Conservation (phyloP, 768 basidiomycete genomes). For the Lactarius vividus region DNA sequence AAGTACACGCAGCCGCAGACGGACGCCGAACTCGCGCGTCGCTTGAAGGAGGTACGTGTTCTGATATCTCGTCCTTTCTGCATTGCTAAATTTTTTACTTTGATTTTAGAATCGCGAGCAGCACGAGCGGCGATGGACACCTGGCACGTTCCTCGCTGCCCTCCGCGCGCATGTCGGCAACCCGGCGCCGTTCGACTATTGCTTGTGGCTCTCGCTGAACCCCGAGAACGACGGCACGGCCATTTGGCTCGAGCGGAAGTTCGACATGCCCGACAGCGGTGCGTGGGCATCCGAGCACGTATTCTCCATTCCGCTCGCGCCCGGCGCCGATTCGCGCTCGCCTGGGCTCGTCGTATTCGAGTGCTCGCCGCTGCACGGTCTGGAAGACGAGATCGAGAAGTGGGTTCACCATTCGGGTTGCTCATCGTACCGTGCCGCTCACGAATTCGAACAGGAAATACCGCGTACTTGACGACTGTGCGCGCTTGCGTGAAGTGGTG, state of each 20-base stretch:
- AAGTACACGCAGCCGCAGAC: slow-evolving; percentile 54
- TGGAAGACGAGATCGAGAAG: slow-evolving; percentile 66
- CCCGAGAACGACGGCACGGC: slow-evolving; percentile 71
- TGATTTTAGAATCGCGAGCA: slow-evolving; percentile 62
- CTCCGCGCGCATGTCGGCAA: slow-evolving; percentile 42
- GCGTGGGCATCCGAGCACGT: slow-evolving; percentile 56
- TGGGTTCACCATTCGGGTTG: slow-evolving; percentile 31
- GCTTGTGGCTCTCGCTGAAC: slow-evolving; percentile 73
- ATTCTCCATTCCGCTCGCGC: slow-evolving; percentile 56
- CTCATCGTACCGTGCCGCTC: neutral
- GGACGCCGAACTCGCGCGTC: slow-evolving; percentile 62
- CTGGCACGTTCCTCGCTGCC: slow-evolving; percentile 61
- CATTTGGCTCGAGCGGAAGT: slow-evolving; percentile 78
- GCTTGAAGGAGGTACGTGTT: slow-evolving; percentile 61
- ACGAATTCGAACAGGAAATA: slow-evolving; percentile 51
- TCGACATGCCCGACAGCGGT: slow-evolving; percentile 63
- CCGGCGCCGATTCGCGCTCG: slow-evolving; percentile 27
- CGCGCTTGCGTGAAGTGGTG: slow-evolving; percentile 64
- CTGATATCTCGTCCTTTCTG: neutral
- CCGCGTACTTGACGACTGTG: slow-evolving; percentile 67
- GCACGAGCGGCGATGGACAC: slow-evolving; percentile 70
- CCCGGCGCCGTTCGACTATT: slow-evolving; percentile 46
- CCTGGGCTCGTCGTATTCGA: slow-evolving; percentile 78
- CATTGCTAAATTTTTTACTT: neutral
- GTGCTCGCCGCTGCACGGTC: slow-evolving; percentile 61